Evolutionary conservation across 352 stramenopile species (phyloP).

Genomic region (Phytophthora kernoviae): DNA sequence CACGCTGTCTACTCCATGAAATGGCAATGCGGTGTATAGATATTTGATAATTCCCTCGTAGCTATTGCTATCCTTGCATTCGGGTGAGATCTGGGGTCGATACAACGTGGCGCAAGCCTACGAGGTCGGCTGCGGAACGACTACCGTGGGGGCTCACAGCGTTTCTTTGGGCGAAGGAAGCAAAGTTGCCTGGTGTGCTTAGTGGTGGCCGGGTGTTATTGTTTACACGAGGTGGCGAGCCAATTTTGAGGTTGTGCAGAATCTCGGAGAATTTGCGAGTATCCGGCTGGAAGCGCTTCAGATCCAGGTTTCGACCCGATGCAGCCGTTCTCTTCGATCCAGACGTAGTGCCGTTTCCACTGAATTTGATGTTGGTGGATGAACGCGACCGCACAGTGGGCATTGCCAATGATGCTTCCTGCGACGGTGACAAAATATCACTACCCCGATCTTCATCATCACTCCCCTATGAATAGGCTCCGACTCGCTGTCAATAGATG

Average conservation of each 20-base stretch:
- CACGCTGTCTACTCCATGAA: too few species aligned
- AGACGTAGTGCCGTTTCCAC: constrained; percentile 17
- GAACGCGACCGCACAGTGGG: constrained; percentile 31
- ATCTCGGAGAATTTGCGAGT: constrained; percentile 80
- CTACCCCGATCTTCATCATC: constrained; percentile 27
- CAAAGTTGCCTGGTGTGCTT: constrained; percentile 31
- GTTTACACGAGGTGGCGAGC: constrained; percentile 42
- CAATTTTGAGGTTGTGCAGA: constrained; percentile 69
- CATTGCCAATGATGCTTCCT: constrained; percentile 28
- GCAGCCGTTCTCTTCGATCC: constrained; percentile 13
- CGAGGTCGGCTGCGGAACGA: constrained; percentile 38
- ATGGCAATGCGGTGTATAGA: constrained; percentile 12
- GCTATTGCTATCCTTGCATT: constrained; percentile 39
- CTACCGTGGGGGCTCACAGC: constrained; percentile 20
- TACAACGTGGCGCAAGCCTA: constrained; percentile 64
- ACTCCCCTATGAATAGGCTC: constrained; percentile 13
- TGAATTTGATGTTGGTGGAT: constrained; percentile 34
- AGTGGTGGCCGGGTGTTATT: constrained; percentile 18
- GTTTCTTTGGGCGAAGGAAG: constrained; percentile 30
- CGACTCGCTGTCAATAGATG: constrained; percentile 35
- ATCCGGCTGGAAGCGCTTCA: constrained; percentile 79
- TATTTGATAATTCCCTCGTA: constrained; percentile 10
- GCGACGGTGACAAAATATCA: constrained; percentile 26
- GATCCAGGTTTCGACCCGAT: constrained; percentile 55
- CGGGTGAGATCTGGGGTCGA: constrained; percentile 61